These are phyloP conservation scores for Caloboletus firmus DNA, from an alignment of 1,284 basidiomycete genomes.

Conservation along the genomic window DNA sequence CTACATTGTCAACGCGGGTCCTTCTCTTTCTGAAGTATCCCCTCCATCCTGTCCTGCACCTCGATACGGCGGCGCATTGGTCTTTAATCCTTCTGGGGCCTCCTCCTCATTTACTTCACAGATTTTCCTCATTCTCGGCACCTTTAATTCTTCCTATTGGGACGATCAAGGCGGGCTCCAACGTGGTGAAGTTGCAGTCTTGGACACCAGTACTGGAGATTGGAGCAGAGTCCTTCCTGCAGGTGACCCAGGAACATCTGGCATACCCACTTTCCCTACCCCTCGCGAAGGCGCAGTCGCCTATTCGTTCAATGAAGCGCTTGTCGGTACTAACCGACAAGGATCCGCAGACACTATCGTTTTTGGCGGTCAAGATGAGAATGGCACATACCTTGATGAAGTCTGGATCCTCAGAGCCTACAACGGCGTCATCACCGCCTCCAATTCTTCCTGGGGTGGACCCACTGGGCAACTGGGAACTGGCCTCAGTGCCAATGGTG, in stretches of 20 bases:
- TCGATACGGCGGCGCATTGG: slow-evolving; percentile 57
- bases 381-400: slow-evolving; percentile 67
- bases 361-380: slow-evolving; percentile 69
- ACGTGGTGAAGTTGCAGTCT: slow-evolving; percentile 69
- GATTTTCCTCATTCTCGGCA: slow-evolving; percentile 66
- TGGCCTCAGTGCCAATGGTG: slow-evolving; percentile 61
- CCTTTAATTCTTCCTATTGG: slow-evolving; percentile 63
- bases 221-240: slow-evolving; percentile 75
- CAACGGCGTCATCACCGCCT: slow-evolving; percentile 52
- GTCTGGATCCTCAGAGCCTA: slow-evolving; percentile 77
- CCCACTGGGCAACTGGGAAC: slow-evolving; percentile 58
- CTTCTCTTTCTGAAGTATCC: slow-evolving; percentile 35
- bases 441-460: slow-evolving; percentile 61
- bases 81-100: slow-evolving; percentile 57
- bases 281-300: slow-evolving; percentile 72
- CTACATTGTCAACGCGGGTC: slow-evolving; percentile 52
- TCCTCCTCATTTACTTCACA: slow-evolving; percentile 61
- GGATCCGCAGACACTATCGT: slow-evolving; percentile 71
- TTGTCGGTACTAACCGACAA: slow-evolving; percentile 55
- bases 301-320: slow-evolving; percentile 49
- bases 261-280: slow-evolving; percentile 48
- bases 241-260: slow-evolving; percentile 59
- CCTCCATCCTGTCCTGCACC: slow-evolving; percentile 66
- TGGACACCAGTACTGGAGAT: slow-evolving; percentile 59
- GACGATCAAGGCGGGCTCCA: slow-evolving; percentile 57